Base-by-base conservation (phyloP, 1,139 yeast species). In the Ogataea hybrid region DNA sequence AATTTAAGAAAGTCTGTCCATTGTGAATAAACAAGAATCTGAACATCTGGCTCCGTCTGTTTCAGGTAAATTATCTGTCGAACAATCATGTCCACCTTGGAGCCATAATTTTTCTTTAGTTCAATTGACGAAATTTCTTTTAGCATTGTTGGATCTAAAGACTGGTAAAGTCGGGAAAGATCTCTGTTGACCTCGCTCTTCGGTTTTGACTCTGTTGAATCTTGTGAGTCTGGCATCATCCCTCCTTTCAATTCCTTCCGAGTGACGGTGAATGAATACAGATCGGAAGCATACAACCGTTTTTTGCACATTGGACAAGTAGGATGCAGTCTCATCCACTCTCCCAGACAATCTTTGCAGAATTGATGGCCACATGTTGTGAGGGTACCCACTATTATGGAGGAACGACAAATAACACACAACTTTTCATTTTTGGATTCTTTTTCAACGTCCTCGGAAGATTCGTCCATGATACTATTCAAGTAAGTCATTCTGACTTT, bases 331-430 rank as follows among this genome's bases (percentile, higher is more conserved):
- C 64, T 67, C 42, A 56, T 58, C 97, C 98, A 92, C 44, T 74
- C 80, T 12, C 65, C 71, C 28, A 89, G 68, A 61, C 97, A 90
- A 2, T 76, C 83, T 45, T 77, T 75, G 59, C 97, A 90, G 58
- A 84, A 90, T 53, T 81, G 82, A 62, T 90, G 97, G 0, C 97
- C 97, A 70, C 97, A 90, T 15, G 79, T 80, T 0, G 95, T 83
- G 47, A 90, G 68, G 0, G 92, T 75, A 0, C 97, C 97, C 35
- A 79, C 70, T 3, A 78, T 70, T 35, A 89, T 87, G 2, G 74
- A 61, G 4, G 79, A 71, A 18, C 84, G 77, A 59, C 98, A 92
- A 50, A 92, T 89, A 33, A 82, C 75, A 63, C 97, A 92, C 37
- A 73, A 65, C 46, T 72, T 60, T 4, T 70, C 75, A 25, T 68